Base-by-base conservation (phyloP, 75 land plant species). In the Adiantum capillusveneris region DNA sequence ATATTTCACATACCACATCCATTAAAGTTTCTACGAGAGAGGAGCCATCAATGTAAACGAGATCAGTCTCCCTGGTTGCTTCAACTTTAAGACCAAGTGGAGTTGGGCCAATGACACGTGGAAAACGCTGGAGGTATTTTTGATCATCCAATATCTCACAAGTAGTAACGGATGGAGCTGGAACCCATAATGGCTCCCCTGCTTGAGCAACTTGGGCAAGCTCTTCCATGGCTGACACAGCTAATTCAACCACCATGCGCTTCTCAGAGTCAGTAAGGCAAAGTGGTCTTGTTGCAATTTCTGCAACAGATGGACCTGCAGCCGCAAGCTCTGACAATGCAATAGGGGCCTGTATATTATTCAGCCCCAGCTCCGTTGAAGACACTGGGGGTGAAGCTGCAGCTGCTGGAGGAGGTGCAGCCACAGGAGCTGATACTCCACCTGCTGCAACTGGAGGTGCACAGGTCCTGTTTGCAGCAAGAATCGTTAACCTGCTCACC, bases 211-310 rank as follows among this genome's bases (percentile, higher is more conserved):
- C 75, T 41, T 71, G 83, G 20, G 81, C 74, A 59, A 88, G 65
- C 67, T 88, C 93, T 5, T 84, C 88, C 93, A 88, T 88, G 1
- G 93, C 84, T 29, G 85, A 72, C 57, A 88, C 48, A 28, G 93
- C 93, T 9, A 84, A 65, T 62, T 84, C 88, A 25, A 80, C 60
- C 20, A 77, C 52, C 81, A 84, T 75, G 0, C 83, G 67, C 34
- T 80, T 74, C 69, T 87, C 88, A 0, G 66, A 19, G 17, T 39
- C 71, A 20, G 44, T 31, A 13, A 44, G 57, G 21, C 16, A 57
- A 44, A n/a, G 65, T 13, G 50, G 67, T 64, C 51, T 16, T 46
- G 34, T 28, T 43, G 65, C 31, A 25, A 44, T 25, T 18, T 46
- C 29, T 28, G 36, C 34, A 16, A 30, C 56, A 7, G 63, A 60